phyloP scores from a whole-genome alignment of 257 asterid genomes.

The Gentiana macrophylla region DNA sequence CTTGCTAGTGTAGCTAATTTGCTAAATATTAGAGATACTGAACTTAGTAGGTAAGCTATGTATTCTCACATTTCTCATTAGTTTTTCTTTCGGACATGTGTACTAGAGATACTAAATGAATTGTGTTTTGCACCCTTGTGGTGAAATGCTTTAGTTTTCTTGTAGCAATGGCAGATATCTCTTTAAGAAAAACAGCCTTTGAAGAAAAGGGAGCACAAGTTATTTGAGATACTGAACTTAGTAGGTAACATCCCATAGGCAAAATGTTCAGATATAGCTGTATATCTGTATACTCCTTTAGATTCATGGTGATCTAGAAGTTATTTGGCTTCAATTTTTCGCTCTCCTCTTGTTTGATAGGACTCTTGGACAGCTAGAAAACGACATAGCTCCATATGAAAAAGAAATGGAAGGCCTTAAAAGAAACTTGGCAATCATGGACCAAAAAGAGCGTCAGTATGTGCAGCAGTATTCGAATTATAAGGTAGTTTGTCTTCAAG shows the following conservation, averaged over 20 bases:
- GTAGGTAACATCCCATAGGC: slow-evolving; percentile 34
- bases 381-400: slow-evolving; percentile 84
- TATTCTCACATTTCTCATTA: slow-evolving; percentile 4
- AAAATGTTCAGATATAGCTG: neutral
- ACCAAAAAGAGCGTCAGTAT: slow-evolving; percentile 87
- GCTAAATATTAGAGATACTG: slow-evolving; percentile 87
- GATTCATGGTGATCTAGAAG: slow-evolving; percentile 1
- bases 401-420: slow-evolving; percentile 88
- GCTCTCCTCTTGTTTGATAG: slow-evolving; percentile 20
- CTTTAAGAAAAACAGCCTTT: slow-evolving; percentile 82
- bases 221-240: slow-evolving; percentile 89
- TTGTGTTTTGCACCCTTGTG: slow-evolving; percentile 20
- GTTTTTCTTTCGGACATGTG: neutral
- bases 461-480: slow-evolving; percentile 81
- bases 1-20: slow-evolving; percentile 83
- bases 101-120: neutral
- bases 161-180: slow-evolving; percentile 91
- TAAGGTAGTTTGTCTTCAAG: slow-evolving; percentile 33
- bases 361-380: slow-evolving; percentile 84
- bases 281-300: slow-evolving; percentile 3
- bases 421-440: slow-evolving; percentile 83
- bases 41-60: slow-evolving; percentile 60
- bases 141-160: slow-evolving; percentile 54
- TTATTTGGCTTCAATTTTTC: slow-evolving; percentile 6
- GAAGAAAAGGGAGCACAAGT: slow-evolving; percentile 91